These are phyloP conservation scores for Solanum dulcamara DNA, from an alignment of 257 asterid genomes.

Conservation along the genomic window DNA sequence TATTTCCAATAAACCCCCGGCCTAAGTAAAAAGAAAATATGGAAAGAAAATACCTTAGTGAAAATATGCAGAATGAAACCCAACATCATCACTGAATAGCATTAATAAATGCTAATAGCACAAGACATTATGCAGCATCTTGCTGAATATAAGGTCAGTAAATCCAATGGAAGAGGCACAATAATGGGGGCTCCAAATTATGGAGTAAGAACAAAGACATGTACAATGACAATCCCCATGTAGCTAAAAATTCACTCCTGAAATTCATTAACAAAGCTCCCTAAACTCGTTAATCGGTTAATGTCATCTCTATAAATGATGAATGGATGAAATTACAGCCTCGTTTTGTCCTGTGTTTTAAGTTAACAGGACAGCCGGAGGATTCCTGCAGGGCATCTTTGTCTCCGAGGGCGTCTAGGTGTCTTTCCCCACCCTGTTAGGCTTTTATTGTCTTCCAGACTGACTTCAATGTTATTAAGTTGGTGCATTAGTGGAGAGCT, in stretches of 20 bases:
- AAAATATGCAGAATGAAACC: too few relatives aligned
- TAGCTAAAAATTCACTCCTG: conserved; percentile 19
- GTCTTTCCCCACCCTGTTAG: conserved; percentile 98
- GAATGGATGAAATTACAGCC: conserved; percentile 8
- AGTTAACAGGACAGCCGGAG: conserved; percentile 40
- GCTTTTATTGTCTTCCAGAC: conserved; percentile 70
- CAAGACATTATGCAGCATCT: conserved; percentile 31
- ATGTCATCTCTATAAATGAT: conserved; percentile 25
- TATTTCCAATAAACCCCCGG: too few relatives aligned
- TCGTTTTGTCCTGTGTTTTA: conserved; percentile 22
- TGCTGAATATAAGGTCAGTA: conserved; percentile 20
- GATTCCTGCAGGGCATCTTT: conserved; percentile 69
- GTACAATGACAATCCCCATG: conserved; percentile 43
- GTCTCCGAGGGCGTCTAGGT: conserved; percentile 95
- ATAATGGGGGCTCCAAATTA: conserved; percentile 12
- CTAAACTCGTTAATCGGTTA: conserved; percentile 2
- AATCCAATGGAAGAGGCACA: conserved; percentile 9
- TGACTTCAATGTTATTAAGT: conserved; percentile 35
- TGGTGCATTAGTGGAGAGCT: conserved; percentile 37
- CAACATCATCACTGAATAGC: not conserved
- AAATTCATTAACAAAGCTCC: conserved; percentile 21
- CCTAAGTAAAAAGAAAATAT: too few relatives aligned
- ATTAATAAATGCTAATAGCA: conserved; percentile 14
- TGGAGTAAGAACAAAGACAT: conserved; percentile 39
- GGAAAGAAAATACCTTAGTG: too few relatives aligned